These are phyloP conservation scores for Podospora sp. DNA, from an alignment of 495 filamentous ascomycete species.

Conservation along the genomic window DNA sequence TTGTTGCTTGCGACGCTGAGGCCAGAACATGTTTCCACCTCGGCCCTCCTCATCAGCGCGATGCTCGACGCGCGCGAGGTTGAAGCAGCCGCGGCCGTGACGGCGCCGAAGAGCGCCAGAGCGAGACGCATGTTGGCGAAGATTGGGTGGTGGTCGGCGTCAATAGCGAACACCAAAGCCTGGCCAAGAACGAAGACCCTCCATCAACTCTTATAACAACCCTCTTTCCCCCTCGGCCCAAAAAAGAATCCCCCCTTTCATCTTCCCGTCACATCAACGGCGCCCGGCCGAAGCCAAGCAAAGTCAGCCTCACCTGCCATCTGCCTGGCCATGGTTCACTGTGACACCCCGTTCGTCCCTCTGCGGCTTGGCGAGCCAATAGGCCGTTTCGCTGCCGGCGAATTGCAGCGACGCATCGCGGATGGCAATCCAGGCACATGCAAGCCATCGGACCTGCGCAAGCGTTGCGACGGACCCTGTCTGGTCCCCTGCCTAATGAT, in stretches of 20 bases:
- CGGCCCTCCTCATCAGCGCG: neutral
- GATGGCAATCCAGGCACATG: neutral
- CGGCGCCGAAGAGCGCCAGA: constrained; percentile 3
- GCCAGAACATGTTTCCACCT: constrained; percentile 19
- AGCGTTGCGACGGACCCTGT: neutral
- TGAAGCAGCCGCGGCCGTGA: neutral
- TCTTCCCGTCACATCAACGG: neutral
- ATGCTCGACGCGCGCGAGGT: neutral
- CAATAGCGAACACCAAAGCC: neutral
- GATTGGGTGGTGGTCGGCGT: neutral
- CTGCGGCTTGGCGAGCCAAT: neutral
- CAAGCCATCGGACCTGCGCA: constrained; percentile 11
- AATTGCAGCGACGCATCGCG: neutral
- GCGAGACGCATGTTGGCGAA: constrained; percentile 1
- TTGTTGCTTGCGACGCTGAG: constrained; percentile 35
- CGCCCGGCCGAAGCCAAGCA: neutral
- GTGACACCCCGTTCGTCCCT: neutral
- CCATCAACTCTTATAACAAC: neutral
- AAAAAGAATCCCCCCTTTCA: neutral
- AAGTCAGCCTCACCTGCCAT: neutral
- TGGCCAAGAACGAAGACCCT: neutral
- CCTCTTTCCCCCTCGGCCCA: neutral
- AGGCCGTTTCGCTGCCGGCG: neutral
- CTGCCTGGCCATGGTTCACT: neutral
- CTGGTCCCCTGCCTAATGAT: neutral